These are phyloP conservation scores for Cladosporium sp. DNA, from an alignment of 2,329 filamentous ascomycete genomes.

Conservation along the genomic window DNA sequence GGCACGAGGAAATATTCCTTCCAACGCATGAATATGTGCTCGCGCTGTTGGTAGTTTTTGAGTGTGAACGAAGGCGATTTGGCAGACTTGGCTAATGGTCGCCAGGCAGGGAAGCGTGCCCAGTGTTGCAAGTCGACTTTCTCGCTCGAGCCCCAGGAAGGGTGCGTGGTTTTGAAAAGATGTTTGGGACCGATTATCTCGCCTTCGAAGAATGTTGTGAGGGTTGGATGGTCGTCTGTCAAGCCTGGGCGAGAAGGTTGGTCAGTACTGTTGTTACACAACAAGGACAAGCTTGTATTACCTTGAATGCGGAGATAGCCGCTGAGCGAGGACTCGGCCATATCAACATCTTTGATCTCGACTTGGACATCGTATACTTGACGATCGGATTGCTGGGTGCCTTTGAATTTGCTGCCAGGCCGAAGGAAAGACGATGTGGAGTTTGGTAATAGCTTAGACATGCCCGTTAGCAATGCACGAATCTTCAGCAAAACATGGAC, in stretches of 20 bases:
- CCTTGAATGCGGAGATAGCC: constrained; percentile 95
- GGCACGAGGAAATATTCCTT: constrained; percentile 97
- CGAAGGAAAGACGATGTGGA: constrained; percentile 83
- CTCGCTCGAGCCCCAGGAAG: constrained; percentile 84
- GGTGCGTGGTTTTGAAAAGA: constrained; percentile 84
- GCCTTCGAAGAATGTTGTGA: constrained; percentile 97
- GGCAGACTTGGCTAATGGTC: constrained; percentile 64
- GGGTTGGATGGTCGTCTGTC: constrained; percentile 91
- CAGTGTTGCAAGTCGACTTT: constrained; percentile 92
- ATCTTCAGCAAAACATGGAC: neutral
- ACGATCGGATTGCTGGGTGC: constrained; percentile 87
- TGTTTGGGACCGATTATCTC: constrained; percentile 96
- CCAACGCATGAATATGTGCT: constrained; percentile 98
- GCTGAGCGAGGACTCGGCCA: constrained; percentile 89
- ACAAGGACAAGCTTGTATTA: constrained; percentile 34
- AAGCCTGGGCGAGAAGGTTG: constrained; percentile 59
- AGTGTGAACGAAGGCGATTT: constrained; percentile 55
- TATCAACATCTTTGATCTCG: constrained; percentile 92
- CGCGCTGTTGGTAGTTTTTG: constrained; percentile 69
- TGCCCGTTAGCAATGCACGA: neutral
- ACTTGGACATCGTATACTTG: constrained; percentile 95
- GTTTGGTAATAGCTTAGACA: constrained; percentile 61
- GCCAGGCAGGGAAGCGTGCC: constrained; percentile 83
- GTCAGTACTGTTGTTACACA: constrained; percentile 4
- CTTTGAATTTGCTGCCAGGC: constrained; percentile 80